Evolutionary conservation across 2,329 filamentous ascomycete genomes (phyloP).

Genomic region (Aphanocladium album): DNA sequence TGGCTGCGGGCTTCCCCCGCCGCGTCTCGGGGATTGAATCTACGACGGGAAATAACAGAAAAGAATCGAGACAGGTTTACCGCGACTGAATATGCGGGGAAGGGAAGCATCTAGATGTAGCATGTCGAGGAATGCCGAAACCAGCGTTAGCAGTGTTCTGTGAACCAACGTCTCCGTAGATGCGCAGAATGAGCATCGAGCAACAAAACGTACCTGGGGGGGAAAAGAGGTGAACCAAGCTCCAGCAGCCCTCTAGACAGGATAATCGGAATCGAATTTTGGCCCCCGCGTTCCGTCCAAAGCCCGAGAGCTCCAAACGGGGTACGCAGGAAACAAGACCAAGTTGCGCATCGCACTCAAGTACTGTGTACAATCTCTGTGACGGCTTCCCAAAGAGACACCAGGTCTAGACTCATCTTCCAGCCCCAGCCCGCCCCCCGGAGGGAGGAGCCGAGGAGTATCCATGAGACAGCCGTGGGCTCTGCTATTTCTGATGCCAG

Average conservation of each 20-base stretch:
- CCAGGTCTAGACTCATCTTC: constrained; percentile 19
- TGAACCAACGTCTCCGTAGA: background rate
- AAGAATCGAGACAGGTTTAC: background rate
- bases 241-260: constrained; percentile 59
- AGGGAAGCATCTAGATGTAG: background rate
- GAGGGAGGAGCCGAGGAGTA: constrained; percentile 11
- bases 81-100: background rate
- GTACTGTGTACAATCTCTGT: constrained; percentile 81
- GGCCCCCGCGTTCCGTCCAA: constrained; percentile 6
- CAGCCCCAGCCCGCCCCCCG: constrained; percentile 25
- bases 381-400: constrained; percentile 76
- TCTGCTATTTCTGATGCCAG: constrained; percentile 83
- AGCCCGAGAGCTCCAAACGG: background rate
- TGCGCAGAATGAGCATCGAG: background rate
- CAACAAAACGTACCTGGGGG: constrained; percentile 6
- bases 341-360: constrained; percentile 91
- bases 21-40: background rate
- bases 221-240: constrained; percentile 26
- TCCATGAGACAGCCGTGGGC: constrained; percentile 27
- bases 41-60: background rate
- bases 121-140: constrained; percentile 8
- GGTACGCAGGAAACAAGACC: constrained; percentile 27
- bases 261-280: constrained; percentile 85
- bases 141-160: constrained; percentile 12
- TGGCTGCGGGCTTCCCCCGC: background rate